Evolutionary conservation across 2,329 filamentous ascomycete species (phyloP), one percentile per base, ranked within the genome.

Genomic region (Aspergillus persii): DNA sequence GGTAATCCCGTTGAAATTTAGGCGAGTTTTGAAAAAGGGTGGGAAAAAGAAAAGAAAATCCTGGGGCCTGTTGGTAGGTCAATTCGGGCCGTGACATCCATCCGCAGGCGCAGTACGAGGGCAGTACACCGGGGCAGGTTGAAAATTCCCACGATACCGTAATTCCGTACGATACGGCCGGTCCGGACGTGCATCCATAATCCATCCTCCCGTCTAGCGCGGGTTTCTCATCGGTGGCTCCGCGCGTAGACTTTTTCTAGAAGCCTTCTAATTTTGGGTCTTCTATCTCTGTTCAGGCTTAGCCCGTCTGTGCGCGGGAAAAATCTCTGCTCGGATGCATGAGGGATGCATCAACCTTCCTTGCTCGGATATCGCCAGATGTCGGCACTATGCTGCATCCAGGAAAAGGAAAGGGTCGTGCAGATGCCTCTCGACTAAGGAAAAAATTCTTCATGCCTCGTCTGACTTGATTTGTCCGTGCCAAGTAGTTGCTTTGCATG

Each of bases 191-290:
- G 18, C 18, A 23, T 23, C 18, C 18, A 23, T 23, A 23, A 23
- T 23, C 18, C 18, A 23, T 23, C 18, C 18, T 23, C 50, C 56
- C 41, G 50, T 53, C 53, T 48, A 44, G 18, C 11, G 30, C 44
- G 18, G 18, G 18, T 41, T 56, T 59, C 36, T 47, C 44, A 47
- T 60, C 61, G 53, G 53, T 33, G 26, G 41, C 49, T 50, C 50
- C 53, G 61, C 57, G 30, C 48, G 53, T 55, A 59, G 56, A 53
- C 36, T 57, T 63, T 27, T 66, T 66, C 64, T 60, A 53, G 64
- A 66, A 66, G 53, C 61, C 59, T 66, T 58, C 64, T 66, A 63
- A 60, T 48, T 62, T 61, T 65, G 64, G 62, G 50, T 39, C 36
- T 4, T 12, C 12, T 15, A 7, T n/a, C 15, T 15, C 4, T 15